Percentiles rank a stretch among this genome's conserved stretches.
phyloP scores from a whole-genome alignment of 345 rosid genomes.

The Hypericum perforatum region DNA sequence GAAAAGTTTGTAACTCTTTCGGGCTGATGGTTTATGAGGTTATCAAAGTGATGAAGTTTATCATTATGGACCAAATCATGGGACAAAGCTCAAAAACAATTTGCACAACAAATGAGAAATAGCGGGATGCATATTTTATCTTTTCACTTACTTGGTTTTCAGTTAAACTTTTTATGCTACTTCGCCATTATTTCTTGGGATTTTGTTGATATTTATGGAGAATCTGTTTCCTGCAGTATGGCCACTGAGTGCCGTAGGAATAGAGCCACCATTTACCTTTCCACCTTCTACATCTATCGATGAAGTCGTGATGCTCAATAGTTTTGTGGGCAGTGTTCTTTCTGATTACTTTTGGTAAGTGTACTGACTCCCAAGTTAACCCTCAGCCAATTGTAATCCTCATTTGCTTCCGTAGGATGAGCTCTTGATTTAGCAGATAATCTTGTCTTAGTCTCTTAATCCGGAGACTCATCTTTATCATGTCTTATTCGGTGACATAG shows the following conservation, averaged over 20 bases:
- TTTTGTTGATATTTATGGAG: slow-evolving; percentile 2
- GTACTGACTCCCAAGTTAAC: too few relatives aligned
- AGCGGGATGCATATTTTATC: too few relatives aligned
- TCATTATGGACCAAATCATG: background rate
- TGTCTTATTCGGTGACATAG: background rate
- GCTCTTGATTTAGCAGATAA: background rate
- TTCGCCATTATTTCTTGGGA: background rate
- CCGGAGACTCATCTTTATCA: background rate
- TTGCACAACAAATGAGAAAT: background rate
- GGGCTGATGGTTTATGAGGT: too few relatives aligned
- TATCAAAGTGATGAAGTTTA: too few relatives aligned
- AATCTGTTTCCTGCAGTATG: slow-evolving; percentile 32
- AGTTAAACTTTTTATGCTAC: background rate
- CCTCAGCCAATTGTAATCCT: too few relatives aligned
- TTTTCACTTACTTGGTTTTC: too few relatives aligned
- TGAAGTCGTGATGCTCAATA: slow-evolving; percentile 37
- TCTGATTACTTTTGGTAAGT: slow-evolving; percentile 56
- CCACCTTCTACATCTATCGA: slow-evolving; percentile 35
- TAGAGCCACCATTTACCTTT: slow-evolving; percentile 46
- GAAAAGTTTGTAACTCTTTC: background rate
- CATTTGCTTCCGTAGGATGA: too few relatives aligned
- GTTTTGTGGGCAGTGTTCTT: slow-evolving; percentile 44
- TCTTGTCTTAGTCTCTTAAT: background rate
- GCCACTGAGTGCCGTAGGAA: slow-evolving; percentile 45
- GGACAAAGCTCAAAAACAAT: background rate